phyloP scores from a whole-genome alignment of 441 rosid species.

The Arabidopsis hybrid region DNA sequence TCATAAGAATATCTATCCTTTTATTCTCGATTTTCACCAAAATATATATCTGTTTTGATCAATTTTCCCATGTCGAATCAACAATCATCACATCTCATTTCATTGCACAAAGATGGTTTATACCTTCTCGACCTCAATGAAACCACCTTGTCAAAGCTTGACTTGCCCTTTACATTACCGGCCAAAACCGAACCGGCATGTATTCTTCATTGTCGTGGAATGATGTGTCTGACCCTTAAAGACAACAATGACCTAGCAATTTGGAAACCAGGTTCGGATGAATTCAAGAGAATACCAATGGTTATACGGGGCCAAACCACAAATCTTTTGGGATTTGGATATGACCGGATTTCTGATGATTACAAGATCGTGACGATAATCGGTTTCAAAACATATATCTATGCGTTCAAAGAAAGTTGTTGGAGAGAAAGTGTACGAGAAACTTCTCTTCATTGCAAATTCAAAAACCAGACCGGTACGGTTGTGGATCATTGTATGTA shows the following conservation, averaged over 20 bases:
- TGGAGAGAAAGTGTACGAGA: slow-evolving; percentile 17
- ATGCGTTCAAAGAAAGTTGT: not conserved
- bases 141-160: not conserved
- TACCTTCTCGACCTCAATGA: slow-evolving; percentile 23
- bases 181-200: slow-evolving; percentile 9
- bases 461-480: not conserved
- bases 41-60: not conserved
- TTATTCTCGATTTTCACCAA: not conserved
- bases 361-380: slow-evolving; percentile 18
- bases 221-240: slow-evolving; percentile 30
- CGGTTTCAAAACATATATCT: slow-evolving; percentile 2
- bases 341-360: slow-evolving; percentile 19
- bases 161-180: slow-evolving; percentile 27
- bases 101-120: slow-evolving; percentile 27
- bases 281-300: slow-evolving; percentile 18
- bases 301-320: slow-evolving; percentile 4
- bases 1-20: not conserved
- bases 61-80: not conserved
- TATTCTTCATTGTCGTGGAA: slow-evolving; percentile 28
- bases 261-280: not conserved
- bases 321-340: slow-evolving; percentile 15
- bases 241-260: slow-evolving; percentile 13
- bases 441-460: not conserved
- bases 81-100: slow-evolving; percentile 22
- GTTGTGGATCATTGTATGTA: slow-evolving; percentile 21